Conservation (phyloP, 2,329 filamentous ascomycete genomes). For the Ceratocystis destructans region DNA sequence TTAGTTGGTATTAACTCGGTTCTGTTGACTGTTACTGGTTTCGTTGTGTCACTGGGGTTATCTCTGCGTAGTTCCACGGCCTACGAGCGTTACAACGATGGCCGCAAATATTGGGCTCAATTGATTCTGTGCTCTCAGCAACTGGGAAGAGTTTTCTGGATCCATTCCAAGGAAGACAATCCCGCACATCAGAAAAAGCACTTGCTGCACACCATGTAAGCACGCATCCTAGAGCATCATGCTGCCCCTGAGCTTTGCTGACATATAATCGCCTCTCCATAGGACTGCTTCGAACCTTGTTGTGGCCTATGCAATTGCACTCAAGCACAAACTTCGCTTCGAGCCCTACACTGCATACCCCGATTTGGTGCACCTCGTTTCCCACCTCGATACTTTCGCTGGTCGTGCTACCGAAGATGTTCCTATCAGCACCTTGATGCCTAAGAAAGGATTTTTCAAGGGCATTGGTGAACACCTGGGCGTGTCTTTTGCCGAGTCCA, state of each 20-base stretch:
- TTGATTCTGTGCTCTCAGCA: slow-evolving; percentile 49
- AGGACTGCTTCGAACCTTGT: slow-evolving; percentile 59
- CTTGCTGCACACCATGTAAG: slow-evolving; percentile 18
- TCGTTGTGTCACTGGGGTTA: slow-evolving; percentile 65
- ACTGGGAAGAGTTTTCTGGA: slow-evolving; percentile 69
- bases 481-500: slow-evolving; percentile 60
- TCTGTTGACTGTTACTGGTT: slow-evolving; percentile 63
- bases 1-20: slow-evolving; percentile 41
- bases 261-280: neutral
- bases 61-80: slow-evolving; percentile 66
- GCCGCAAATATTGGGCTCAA: slow-evolving; percentile 48
- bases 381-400: slow-evolving; percentile 64
- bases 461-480: slow-evolving; percentile 58
- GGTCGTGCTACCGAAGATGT: slow-evolving; percentile 36
- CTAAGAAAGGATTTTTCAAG: slow-evolving; percentile 44
- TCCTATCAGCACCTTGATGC: slow-evolving; percentile 24
- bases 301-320: slow-evolving; percentile 58
- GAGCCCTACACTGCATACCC: slow-evolving; percentile 68
- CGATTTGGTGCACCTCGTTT: slow-evolving; percentile 55
- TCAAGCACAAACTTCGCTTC: slow-evolving; percentile 74
- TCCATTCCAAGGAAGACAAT: slow-evolving; percentile 37
- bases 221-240: too few species aligned
- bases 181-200: slow-evolving; percentile 21
- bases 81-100: slow-evolving; percentile 58
- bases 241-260: neutral